Percentiles rank a stretch among this genome's conserved stretches.
phyloP scores from a whole-genome alignment of 495 filamentous ascomycete species.

The Talaromyces trachyspermus region DNA sequence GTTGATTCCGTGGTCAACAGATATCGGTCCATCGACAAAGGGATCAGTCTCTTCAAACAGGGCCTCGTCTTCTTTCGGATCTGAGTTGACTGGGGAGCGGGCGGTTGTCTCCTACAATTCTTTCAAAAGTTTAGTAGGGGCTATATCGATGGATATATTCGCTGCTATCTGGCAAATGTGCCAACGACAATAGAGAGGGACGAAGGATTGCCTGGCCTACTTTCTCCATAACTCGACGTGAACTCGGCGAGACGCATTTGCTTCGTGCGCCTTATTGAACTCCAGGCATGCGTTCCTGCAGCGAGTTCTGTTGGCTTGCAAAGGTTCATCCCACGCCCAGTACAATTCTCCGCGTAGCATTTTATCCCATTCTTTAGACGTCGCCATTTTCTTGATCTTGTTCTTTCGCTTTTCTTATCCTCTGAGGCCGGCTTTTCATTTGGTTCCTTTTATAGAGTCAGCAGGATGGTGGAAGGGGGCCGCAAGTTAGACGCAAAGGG shows the following conservation, averaged over 20 bases:
- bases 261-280: conserved; percentile 48
- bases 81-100: conserved; percentile 48
- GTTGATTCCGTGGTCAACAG: conserved; percentile 69
- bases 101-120: conserved; percentile 49
- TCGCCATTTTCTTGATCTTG: conserved; percentile 19
- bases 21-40: conserved; percentile 60
- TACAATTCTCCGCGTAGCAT: conserved; percentile 35
- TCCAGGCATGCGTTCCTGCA: conserved; percentile 49
- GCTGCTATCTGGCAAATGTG: neutral
- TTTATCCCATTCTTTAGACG: conserved; percentile 30
- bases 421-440: too few relatives aligned
- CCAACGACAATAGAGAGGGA: neutral
- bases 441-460: neutral
- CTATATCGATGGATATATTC: neutral
- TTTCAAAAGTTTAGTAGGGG: conserved; percentile 15
- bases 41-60: conserved; percentile 51
- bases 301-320: conserved; percentile 46
- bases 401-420: too few relatives aligned
- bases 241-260: conserved; percentile 43
- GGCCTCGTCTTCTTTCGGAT: conserved; percentile 48
- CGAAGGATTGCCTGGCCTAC: conserved; percentile 35
- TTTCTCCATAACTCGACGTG: conserved; percentile 62
- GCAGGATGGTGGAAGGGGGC: neutral
- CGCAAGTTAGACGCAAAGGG: neutral
- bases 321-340: conserved; percentile 45